A percentile compares a stretch with the other conserved stretches of the same genome.
Evolutionary conservation across 2,329 filamentous ascomycete genomes (phyloP).

Genomic region (Daldinia sp.): DNA sequence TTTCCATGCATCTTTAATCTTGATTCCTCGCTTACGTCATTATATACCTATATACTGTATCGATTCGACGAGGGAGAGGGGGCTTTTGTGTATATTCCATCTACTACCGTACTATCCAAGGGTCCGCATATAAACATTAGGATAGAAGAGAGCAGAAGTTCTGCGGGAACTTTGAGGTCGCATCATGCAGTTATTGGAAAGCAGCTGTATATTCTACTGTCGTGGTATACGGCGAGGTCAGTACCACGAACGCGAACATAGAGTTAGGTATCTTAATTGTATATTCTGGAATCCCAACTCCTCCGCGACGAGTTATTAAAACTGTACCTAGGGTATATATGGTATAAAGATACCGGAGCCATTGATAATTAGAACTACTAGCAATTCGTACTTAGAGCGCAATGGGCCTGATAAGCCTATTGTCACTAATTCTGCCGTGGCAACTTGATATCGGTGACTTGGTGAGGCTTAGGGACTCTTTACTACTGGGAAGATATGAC

Average conservation of each 20-base stretch:
- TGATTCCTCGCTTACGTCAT: no score
- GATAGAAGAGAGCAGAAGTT: not conserved
- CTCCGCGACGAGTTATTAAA: not conserved
- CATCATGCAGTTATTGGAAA: not conserved
- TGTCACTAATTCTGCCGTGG: not conserved
- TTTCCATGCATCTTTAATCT: not conserved
- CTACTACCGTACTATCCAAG: not conserved
- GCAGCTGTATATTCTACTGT: not conserved
- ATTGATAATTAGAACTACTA: not conserved
- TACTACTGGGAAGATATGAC: not conserved
- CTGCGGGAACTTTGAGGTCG: not conserved
- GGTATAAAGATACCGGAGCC: not conserved
- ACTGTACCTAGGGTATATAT: not conserved
- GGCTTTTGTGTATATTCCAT: not conserved
- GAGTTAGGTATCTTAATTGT: not conserved
- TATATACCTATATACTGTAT: no score
- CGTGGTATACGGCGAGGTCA: not conserved
- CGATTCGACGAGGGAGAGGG: not conserved
- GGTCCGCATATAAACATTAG: not conserved
- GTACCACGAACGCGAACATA: not conserved
- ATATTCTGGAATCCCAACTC: slow-evolving; percentile 1
- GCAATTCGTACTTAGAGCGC: not conserved
- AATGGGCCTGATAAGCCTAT: not conserved
- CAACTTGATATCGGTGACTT: not conserved
- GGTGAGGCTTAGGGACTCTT: not conserved